Conservation (phyloP, 306 rosid species). For the Clitoria ternatea region DNA sequence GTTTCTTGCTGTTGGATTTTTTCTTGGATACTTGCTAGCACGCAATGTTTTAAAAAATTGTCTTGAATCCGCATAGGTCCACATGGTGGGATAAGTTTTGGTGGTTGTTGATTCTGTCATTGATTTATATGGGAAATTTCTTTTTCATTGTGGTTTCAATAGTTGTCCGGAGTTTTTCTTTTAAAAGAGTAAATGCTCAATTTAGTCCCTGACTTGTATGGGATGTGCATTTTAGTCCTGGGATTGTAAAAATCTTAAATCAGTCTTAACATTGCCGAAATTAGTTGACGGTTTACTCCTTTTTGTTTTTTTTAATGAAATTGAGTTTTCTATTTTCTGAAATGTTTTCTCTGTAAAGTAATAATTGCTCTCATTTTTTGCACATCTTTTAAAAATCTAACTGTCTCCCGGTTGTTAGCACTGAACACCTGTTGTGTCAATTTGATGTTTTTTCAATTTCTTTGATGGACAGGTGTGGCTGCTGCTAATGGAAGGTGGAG, state of each 20-base stretch:
- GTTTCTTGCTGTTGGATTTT: not conserved
- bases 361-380: not conserved
- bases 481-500: constrained; percentile 77
- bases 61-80: not conserved
- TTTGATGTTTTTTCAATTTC: constrained; percentile 79
- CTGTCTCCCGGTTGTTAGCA: constrained; percentile 27
- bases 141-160: not conserved
- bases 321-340: not conserved
- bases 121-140: not conserved
- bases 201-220: too few species aligned
- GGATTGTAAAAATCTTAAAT: too few species aligned
- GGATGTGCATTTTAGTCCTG: too few species aligned
- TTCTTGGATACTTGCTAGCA: not conserved
- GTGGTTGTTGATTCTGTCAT: not conserved
- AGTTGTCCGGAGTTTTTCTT: not conserved
- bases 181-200: too few species aligned
- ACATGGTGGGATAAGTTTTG: not conserved
- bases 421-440: constrained; percentile 55
- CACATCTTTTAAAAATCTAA: not conserved
- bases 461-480: constrained; percentile 68
- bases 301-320: not conserved
- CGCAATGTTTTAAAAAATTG: not conserved
- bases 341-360: constrained; percentile 6
- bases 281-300: too few species aligned
- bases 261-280: too few species aligned